A percentile compares a stretch with the other conserved stretches of the same genome.
Evolutionary conservation across 73 alveolate genomes (phyloP).

Genomic region (Paramecium primaurelia): DNA sequence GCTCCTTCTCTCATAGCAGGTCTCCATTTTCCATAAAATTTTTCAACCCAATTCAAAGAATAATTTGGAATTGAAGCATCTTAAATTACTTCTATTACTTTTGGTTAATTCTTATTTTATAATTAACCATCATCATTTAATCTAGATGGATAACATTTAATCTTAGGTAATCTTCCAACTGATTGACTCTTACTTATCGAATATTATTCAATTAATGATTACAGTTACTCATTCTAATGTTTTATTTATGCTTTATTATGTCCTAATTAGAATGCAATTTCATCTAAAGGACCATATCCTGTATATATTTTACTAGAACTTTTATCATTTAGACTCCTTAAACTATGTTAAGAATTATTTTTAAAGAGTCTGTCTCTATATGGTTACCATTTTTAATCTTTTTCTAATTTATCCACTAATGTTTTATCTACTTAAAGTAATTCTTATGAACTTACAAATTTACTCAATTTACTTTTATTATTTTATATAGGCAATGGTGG

Average conservation of each 20-base stretch:
- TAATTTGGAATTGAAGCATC: background rate
- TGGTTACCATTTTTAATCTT: background rate
- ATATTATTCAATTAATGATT: background rate
- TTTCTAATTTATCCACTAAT: background rate
- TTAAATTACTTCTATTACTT: background rate
- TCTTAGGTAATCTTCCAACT: background rate
- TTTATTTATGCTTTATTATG: background rate
- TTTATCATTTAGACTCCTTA: background rate
- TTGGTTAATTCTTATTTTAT: background rate
- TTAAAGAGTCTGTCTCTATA: background rate
- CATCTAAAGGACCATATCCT: slow-evolving; percentile 31
- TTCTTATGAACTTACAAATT: background rate
- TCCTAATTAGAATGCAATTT: background rate
- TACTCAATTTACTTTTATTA: background rate
- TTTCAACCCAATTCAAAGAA: background rate
- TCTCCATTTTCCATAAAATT: slow-evolving; percentile 23
- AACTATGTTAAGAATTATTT: background rate
- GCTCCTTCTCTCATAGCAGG: slow-evolving; percentile 45
- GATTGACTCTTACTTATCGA: background rate
- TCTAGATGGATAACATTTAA: slow-evolving; percentile 28
- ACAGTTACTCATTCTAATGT: background rate
- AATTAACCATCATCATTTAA: slow-evolving; percentile 13
- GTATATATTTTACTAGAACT: background rate
- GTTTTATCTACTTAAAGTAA: background rate
- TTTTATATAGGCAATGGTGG: background rate